Base-by-base conservation (phyloP, 768 basidiomycete genomes). In the Fomitopsis serialis region DNA sequence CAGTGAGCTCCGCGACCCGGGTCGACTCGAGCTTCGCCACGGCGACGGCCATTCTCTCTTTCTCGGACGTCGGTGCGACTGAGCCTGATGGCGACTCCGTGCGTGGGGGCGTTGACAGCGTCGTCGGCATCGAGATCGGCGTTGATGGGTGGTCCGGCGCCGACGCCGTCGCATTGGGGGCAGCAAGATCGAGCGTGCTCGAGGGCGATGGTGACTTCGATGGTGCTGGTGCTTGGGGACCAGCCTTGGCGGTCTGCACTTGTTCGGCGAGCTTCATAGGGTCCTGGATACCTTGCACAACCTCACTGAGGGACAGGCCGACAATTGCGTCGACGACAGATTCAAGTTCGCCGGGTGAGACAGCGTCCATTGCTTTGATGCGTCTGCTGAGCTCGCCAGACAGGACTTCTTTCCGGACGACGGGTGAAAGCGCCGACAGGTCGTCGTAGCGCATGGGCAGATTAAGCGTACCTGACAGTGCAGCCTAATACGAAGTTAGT, bases 101-200 rank as follows among this genome's bases (percentile, higher is more conserved):
- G 15, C 91, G 82, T 12, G 91, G 88, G 2, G 91, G 89, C 0
- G 88, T 89, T 29, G 85, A 83, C n/a, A 88, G 65, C 0, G 87
- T 85, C 0, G 84, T 80, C 53, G 81, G 81, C 54, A 89, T 76
- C 1, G 90, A 92, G 12, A 92, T 80, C 1, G 91, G 91, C 0
- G 91, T 92, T 7, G 87, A 89, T 0, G 91, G 91, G 56, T 92
- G 90, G 63, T 93, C 91, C 0, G 91, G 91, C n/a, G 90, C 90
- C 46, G 87, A 89, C 2, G 90, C 91, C 3, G 88, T 90, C 2
- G 88, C 86, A 57, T 80, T 80, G 22, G 82, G 68, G 7, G 79
- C 75, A 52, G 75, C 79, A 6, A 81, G 77, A 58, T 88, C 85
- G 25, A 86, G 71, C n/a, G 83, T 68, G 29, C 72, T 70, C 9